These are phyloP conservation scores for Botrytis sinoallii DNA, from an alignment of 2,329 filamentous ascomycete species.

Conservation along the genomic window DNA sequence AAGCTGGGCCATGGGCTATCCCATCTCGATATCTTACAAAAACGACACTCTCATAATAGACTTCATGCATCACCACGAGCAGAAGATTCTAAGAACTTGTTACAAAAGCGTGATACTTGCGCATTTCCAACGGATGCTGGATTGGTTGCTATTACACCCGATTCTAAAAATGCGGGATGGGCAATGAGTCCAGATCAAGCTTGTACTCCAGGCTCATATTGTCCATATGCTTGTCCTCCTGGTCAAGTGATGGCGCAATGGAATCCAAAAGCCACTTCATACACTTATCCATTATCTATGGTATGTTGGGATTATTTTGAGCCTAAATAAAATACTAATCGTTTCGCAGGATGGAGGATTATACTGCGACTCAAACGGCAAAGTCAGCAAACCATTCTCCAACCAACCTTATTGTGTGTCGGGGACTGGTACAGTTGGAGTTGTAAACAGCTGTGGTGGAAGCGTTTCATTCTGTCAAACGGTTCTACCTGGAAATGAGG, in stretches of 20 bases:
- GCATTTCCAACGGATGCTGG: constrained; percentile 64
- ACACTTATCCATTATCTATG: constrained; percentile 69
- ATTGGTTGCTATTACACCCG: constrained; percentile 65
- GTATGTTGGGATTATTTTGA: constrained; percentile 45
- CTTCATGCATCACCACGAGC: constrained; percentile 30
- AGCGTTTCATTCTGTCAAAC: constrained; percentile 75
- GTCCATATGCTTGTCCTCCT: constrained; percentile 72
- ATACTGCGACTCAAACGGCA: constrained; percentile 65
- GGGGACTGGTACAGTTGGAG: constrained; percentile 63
- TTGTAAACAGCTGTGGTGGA: constrained; percentile 61
- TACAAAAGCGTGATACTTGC: constrained; percentile 47
- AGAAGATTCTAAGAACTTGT: constrained; percentile 23
- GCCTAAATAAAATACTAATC: constrained; percentile 21
- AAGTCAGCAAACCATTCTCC: constrained; percentile 67
- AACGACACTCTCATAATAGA: constrained; percentile 32
- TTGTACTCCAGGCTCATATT: constrained; percentile 66
- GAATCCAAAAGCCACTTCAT: constrained; percentile 65
- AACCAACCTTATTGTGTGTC: constrained; percentile 66
- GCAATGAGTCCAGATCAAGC: constrained; percentile 73
- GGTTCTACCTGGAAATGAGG: constrained; percentile 73
- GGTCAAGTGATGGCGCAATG: constrained; percentile 78
- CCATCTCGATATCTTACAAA: constrained; percentile 32
- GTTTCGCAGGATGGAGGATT: constrained; percentile 64
- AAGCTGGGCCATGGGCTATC: constrained; percentile 29
- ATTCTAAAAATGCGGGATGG: constrained; percentile 67